Conservation (phyloP, 148 eudicot genomes). For the Linanthus parryae region DNA sequence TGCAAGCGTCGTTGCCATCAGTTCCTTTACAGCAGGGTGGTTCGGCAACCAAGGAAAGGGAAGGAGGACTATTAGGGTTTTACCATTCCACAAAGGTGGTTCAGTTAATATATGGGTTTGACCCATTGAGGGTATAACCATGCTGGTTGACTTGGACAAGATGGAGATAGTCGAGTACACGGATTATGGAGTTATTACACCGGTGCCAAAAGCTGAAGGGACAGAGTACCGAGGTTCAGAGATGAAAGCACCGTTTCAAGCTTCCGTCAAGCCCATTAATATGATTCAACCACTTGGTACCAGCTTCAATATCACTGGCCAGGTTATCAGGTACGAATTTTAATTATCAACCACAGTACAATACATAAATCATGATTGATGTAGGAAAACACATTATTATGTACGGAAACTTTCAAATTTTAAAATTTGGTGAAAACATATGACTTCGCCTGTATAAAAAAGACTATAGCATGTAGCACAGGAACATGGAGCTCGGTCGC, state of each 20-base stretch:
- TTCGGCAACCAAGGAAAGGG: not conserved
- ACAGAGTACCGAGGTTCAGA: not conserved
- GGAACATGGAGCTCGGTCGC: no score
- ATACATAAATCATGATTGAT: no score
- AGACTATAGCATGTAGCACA: not conserved
- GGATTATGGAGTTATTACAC: not conserved
- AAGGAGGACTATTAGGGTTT: not conserved
- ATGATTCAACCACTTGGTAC: not conserved
- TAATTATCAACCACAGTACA: no score
- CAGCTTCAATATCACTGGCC: not conserved
- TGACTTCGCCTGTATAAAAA: not conserved
- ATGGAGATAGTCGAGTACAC: not conserved
- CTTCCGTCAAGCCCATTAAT: not conserved
- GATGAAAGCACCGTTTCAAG: not conserved
- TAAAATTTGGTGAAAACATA: not conserved
- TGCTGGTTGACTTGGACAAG: not conserved
- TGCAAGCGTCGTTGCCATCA: not conserved
- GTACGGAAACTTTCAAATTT: not conserved
- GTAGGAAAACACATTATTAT: no score
- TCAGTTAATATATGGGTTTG: not conserved
- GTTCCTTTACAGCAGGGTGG: not conserved
- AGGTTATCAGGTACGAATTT: constrained; percentile 2
- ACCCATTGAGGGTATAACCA: not conserved
- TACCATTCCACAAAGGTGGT: not conserved
- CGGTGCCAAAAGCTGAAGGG: not conserved